Evolutionary conservation across 1,284 basidiomycete genomes (phyloP).

Genomic region (Sporisorium graminicola): DNA sequence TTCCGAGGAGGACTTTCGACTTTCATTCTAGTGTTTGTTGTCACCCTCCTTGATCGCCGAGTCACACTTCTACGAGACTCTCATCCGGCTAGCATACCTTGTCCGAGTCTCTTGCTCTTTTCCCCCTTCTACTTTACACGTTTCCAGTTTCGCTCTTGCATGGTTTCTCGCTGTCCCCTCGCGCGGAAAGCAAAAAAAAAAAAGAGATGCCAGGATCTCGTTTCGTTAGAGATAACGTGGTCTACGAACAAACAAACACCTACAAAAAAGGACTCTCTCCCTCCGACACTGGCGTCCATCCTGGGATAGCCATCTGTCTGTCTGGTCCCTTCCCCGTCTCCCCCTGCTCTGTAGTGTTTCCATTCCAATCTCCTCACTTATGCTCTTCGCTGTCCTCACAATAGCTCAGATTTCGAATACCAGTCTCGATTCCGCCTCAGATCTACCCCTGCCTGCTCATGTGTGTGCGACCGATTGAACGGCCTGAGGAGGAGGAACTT

Average conservation of each 20-base stretch:
- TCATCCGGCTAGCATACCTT: not conserved
- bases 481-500: not conserved
- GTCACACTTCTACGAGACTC: slow-evolving; percentile 5
- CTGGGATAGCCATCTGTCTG: not conserved
- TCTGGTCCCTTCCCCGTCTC: not conserved
- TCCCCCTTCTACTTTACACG: not conserved
- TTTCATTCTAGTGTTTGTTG: not conserved
- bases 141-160: slow-evolving; percentile 11
- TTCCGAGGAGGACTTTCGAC: not conserved
- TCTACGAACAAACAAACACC: not conserved
- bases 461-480: not conserved
- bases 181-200: slow-evolving; percentile 5
- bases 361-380: not conserved
- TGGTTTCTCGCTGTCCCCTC: slow-evolving; percentile 8
- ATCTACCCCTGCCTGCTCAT: not conserved
- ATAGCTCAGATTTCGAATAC: not conserved
- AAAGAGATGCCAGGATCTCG: slow-evolving; percentile 1
- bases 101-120: slow-evolving; percentile 7
- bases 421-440: not conserved
- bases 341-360: not conserved
- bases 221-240: not conserved
- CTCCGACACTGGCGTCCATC: not conserved
- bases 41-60: not conserved
- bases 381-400: not conserved
- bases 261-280: not conserved